Conservation (phyloP, 495 filamentous ascomycete genomes). For the Astrothelium subdiscretum region DNA sequence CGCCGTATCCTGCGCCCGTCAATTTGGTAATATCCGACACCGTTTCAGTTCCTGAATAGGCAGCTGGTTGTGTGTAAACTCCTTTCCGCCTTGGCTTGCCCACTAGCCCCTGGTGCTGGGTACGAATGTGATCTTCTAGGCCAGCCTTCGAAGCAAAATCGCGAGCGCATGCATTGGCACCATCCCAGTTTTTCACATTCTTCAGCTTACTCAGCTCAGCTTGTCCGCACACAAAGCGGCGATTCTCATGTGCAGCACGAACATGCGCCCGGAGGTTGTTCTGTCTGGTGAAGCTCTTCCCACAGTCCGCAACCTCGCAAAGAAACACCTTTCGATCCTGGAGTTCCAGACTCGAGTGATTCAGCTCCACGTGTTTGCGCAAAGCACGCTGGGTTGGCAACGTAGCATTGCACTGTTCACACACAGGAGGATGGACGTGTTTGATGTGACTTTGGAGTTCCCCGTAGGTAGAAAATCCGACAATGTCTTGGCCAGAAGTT, state of each 20-base stretch:
- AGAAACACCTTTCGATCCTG: constrained; percentile 41
- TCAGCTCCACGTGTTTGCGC: constrained; percentile 39
- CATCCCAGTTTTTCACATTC: constrained; percentile 53
- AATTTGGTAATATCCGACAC: constrained; percentile 32
- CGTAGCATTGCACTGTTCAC: constrained; percentile 54
- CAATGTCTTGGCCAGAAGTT: constrained; percentile 13
- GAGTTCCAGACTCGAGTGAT: constrained; percentile 15
- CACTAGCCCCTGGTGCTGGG: constrained; percentile 52
- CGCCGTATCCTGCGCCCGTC: constrained; percentile 47
- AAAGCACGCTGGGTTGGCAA: constrained; percentile 47
- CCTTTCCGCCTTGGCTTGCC: constrained; percentile 28
- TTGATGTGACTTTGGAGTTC: constrained; percentile 61
- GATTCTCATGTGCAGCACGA: constrained; percentile 57
- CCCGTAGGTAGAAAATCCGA: constrained; percentile 59
- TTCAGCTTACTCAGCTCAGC: constrained; percentile 45
- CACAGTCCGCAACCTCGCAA: constrained; percentile 56
- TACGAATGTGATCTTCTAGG: constrained; percentile 72
- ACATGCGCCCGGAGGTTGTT: constrained; percentile 73
- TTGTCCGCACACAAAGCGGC: constrained; percentile 60
- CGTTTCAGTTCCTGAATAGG: constrained; percentile 12
- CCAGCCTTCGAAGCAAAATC: constrained; percentile 57
- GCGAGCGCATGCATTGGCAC: constrained; percentile 54
- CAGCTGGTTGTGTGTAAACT: constrained; percentile 16
- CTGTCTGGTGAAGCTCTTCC: constrained; percentile 60
- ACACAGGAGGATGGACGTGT: constrained; percentile 59